Conservation (phyloP, 2,329 filamentous ascomycete species). For the Orbilia ellipsospora region DNA sequence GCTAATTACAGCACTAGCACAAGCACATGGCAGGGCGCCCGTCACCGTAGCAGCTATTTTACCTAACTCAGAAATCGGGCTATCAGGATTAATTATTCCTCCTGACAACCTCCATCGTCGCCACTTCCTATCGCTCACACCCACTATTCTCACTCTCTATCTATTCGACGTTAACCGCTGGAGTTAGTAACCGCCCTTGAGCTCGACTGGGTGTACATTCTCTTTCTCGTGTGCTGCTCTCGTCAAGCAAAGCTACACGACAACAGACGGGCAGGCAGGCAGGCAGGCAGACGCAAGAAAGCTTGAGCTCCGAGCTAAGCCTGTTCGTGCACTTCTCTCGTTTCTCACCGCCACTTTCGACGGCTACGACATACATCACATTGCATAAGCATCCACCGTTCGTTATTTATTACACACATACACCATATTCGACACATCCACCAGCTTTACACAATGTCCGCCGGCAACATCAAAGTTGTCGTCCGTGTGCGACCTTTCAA, state of each 20-base stretch:
- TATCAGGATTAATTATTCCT: too few species aligned
- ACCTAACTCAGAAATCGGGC: too few species aligned
- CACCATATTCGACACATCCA: slow-evolving; percentile 2
- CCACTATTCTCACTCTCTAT: background rate
- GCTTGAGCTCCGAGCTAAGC: slow-evolving; percentile 23
- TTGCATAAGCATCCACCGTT: background rate
- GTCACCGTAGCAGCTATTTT: too few species aligned
- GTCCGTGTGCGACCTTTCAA: slow-evolving; percentile 97
- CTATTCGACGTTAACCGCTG: too few species aligned
- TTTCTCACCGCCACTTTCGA: background rate
- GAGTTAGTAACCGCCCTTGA: background rate
- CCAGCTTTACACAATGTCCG: slow-evolving; percentile 35
- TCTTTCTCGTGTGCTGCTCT: too few species aligned
- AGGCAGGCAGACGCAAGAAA: background rate
- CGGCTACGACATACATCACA: slow-evolving; percentile 13
- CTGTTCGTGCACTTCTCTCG: background rate
- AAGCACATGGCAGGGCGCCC: too few species aligned
- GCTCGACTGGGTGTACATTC: background rate
- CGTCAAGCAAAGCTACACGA: slow-evolving; percentile 10
- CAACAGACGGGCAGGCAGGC: background rate
- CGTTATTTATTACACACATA: background rate
- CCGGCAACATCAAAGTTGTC: slow-evolving; percentile 98
- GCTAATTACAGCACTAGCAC: too few species aligned
- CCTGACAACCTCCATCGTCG: slow-evolving; percentile 5
- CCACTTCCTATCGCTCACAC: slow-evolving; percentile 21